Evolutionary conservation across 805 yeast genomes (phyloP), one percentile per base, ranked within the genome.

Genomic region (Brettanomyces bruxellensis): DNA sequence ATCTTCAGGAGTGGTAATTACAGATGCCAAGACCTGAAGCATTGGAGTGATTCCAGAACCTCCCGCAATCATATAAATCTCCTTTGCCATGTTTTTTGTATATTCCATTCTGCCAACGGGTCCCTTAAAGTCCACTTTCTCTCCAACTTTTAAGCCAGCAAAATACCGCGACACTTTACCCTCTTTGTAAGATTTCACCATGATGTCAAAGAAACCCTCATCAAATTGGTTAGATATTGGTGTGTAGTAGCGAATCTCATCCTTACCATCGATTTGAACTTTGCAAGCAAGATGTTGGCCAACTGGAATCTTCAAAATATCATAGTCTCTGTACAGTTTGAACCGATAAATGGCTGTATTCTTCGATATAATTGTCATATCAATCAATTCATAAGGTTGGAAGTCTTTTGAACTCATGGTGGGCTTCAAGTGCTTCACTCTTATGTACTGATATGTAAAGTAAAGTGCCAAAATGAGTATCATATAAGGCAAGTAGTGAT

Each of bases 11-110:
- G 81, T 78, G 14, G 89, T 83, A 50, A 83, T 76, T 44, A 84
- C 72, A 49, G 76, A 76, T 49, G 85, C 80, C 45, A 86, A 70
- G 13, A 90, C 83, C 66, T 89, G 95, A 58, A 85, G 73, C 66
- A 87, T 81, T 36, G 97, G 96, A 7, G 96, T 87, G 51, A 90
- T 83, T 45, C 97, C 95, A 0, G 91, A 79, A 18, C 95, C 95
- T 54, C 93, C 95, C 6, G 90, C 91, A 54, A 86, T 71, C 67
- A 86, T 72, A 18, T 81, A 79, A 47, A 86, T 70, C 49, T 79
- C 76, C 50, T 74, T 74, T 38, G 79, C 82, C 68, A 78, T 74
- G 58, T 83, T 83, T 25, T 72, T 54, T 38, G 57, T 48, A 60
- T 82, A 83, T 34, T 76, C 62, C 64, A 86, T 78, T 60, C 81